Evolutionary conservation across 2,329 filamentous ascomycete species (phyloP), one percentile per base, ranked within the genome.

Genomic region (Pyrenochaeta sp.): DNA sequence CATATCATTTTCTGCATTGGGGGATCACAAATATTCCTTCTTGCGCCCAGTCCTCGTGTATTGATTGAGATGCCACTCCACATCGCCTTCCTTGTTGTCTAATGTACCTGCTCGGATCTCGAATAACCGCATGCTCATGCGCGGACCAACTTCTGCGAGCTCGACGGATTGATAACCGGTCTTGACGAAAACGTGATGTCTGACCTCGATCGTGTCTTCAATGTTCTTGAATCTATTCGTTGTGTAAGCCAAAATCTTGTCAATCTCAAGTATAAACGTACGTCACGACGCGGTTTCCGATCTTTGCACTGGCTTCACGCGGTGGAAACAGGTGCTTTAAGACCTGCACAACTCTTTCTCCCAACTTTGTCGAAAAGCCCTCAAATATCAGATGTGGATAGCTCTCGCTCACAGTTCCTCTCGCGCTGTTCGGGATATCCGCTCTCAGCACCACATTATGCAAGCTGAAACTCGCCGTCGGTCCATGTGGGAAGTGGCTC

Each of bases 321-420:
- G 95, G 94, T 5, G 94, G 94, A 64, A 96, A 99, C 2, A 96
- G 76, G 60, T 99, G 93, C 72, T 97, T 96, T 28, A 99, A 72
- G 10, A 97, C 89, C 69, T 95, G 92, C 37, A 91, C 88, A 11
- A 96, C 85, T 13, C 94, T 83, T 61, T 86, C 81, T 41, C 94
- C 94, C 5, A 97, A 77, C 22, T 82, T 82, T 5, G 88, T 90
- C 4, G 81, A 88, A 74, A 99, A 97, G 2, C 91, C 91, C 63
- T 99, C 94, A 61, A 99, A 97, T 51, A 99, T 89, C 3, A 99
- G 78, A 65, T 97, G 93, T 0, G 94, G 94, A 61, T 96, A 99
- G 24, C 85, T 87, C 73, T 99, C 94, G 50, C 85, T 90, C 34
- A 96, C 90, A 1, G 91, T 96, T 34, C 94, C 94, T 44, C 89